Base-by-base conservation (phyloP, 495 filamentous ascomycete species). In the Umbilicaria muhlenbergii region DNA sequence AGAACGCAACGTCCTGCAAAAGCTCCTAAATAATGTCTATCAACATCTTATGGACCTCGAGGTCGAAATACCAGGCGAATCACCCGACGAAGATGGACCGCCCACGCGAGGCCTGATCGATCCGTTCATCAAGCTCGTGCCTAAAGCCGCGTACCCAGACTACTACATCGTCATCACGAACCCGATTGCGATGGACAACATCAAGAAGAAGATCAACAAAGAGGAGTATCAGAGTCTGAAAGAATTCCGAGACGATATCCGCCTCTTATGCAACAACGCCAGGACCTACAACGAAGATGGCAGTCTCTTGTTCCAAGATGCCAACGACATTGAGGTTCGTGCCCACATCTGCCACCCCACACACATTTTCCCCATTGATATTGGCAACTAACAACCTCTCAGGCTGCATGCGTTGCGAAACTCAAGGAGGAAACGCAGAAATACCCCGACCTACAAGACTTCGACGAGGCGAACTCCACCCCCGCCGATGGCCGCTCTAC, bases 231-330 rank as follows among this genome's bases (percentile, higher is more conserved):
- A 76, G 49, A 81, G 69, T 54, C 60, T 94, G 44, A 77, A 67
- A 48, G 82, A 84, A 48, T 83, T 96, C 71, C 67, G 78, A 32
- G 74, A 74, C 24, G 91, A 98, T 55, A 76, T 98, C 45, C 73
- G 77, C 37, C 64, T 83, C 43, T 73, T 98, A 53, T 89, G 87
- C 58, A 75, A 73, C 52, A 98, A 98, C 65, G 93, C 89, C 47
- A 69, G 84, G 54, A 88, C 80, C 5, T 98, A 91, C 63, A 98
- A 98, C 60, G 91, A 98, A 61, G 91, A 95, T 55, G 80, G 77
- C 34, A 94, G 87, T 62, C 60, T 86, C 45, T 70, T 98, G 38
- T 95, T 85, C 66, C 74, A 81, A 53, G 92, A 98, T 70, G 91
- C 87, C 36, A 86, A 87, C 57, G 64, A 78, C 36, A 95, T 98